phyloP scores from a whole-genome alignment of 768 basidiomycete genomes.

The Stropharia rugosoannulata region DNA sequence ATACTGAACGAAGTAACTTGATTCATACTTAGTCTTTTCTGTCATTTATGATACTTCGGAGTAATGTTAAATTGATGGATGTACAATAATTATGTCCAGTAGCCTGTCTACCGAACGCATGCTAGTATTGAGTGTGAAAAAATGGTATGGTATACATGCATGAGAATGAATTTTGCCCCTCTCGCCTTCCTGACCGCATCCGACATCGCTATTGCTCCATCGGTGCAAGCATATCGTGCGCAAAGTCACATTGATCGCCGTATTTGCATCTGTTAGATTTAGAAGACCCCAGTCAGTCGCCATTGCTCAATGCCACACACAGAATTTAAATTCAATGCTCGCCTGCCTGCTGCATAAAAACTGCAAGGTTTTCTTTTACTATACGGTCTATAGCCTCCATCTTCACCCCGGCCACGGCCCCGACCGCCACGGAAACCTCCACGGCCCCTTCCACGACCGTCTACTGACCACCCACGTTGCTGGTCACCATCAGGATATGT shows the following conservation, averaged over 20 bases:
- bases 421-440: conserved; percentile 59
- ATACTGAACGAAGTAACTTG: too few relatives aligned
- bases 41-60: too few relatives aligned
- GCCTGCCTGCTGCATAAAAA: conserved; percentile 92
- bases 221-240: conserved; percentile 49
- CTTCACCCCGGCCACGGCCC: conserved; percentile 46
- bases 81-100: too few relatives aligned
- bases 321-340: conserved; percentile 58
- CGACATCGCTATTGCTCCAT: not conserved
- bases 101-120: too few relatives aligned
- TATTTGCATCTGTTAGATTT: conserved; percentile 79
- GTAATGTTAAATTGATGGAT: too few relatives aligned
- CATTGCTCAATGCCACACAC: conserved; percentile 33
- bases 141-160: conserved; percentile 5
- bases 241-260: conserved; percentile 86
- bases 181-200: not conserved
- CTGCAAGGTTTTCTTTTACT: conserved; percentile 88
- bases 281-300: conserved; percentile 40
- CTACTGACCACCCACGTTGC: conserved; percentile 41
- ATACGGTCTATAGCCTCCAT: conserved; percentile 63
- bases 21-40: too few relatives aligned
- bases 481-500: not conserved
- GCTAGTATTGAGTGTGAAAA: not conserved
- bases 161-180: conserved; percentile 4
- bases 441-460: conserved; percentile 41